phyloP scores from a whole-genome alignment of 2,329 filamentous ascomycete genomes.

The Apiospora saccharicola region DNA sequence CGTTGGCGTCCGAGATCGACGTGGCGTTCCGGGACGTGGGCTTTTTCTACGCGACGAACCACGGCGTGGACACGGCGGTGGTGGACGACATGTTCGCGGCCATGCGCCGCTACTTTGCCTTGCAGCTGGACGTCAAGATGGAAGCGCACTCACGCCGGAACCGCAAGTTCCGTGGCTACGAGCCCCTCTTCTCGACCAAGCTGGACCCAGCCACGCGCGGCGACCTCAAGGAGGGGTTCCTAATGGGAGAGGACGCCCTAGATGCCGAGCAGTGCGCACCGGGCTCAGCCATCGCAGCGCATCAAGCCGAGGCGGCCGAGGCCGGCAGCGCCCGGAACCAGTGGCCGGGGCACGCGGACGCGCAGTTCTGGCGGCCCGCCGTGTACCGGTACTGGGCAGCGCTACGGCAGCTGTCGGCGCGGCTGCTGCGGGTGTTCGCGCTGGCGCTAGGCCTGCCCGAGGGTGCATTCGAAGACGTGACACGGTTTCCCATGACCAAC shows the following conservation, averaged over 20 bases:
- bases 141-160: conserved; percentile 27
- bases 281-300: conserved; percentile 2
- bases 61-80: conserved; percentile 4
- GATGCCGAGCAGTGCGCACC: conserved; percentile 25
- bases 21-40: conserved; percentile 23
- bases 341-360: conserved; percentile 23
- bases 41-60: conserved; percentile 28
- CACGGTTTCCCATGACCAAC: conserved; percentile 25
- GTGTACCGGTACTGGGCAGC: conserved; percentile 23
- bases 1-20: conserved; percentile 22
- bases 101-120: conserved; percentile 24
- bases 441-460: conserved; percentile 19
- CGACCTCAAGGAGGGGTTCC: conserved; percentile 28
- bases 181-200: conserved; percentile 28
- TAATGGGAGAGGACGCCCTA: conserved; percentile 27
- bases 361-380: conserved; percentile 24
- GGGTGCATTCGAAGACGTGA: conserved; percentile 25
- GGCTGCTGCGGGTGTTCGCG: conserved; percentile 24
- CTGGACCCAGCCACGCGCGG: conserved; percentile 27
- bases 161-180: conserved; percentile 27
- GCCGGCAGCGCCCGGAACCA: conserved; percentile 23
- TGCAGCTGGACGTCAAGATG: conserved; percentile 25
- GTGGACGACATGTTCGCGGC: conserved; percentile 23
- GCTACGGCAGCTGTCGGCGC: conserved; percentile 17
- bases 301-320: conserved; percentile 16